phyloP scores from a whole-genome alignment of 179 eudicot species.

The Beta macrorhiza region DNA sequence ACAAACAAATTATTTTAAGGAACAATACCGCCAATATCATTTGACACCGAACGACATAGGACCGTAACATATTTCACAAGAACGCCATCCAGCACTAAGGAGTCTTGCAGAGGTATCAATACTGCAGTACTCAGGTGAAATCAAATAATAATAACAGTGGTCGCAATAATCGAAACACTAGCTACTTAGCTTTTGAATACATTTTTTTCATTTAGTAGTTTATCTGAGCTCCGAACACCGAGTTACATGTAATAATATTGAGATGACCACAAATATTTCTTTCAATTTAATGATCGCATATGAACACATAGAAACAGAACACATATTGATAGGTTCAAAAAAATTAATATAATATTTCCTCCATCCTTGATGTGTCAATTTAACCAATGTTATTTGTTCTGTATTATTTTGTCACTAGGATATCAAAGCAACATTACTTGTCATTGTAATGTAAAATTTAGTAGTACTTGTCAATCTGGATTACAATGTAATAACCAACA shows the following conservation, averaged over 20 bases:
- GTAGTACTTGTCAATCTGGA: not conserved
- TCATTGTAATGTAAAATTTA: not conserved
- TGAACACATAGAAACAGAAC: not conserved
- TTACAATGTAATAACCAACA: not conserved
- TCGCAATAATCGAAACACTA: not conserved
- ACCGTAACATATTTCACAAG: slow-evolving; percentile 2
- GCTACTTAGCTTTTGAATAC: not conserved
- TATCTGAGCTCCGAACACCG: not conserved
- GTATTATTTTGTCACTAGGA: not conserved
- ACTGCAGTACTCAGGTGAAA: not conserved
- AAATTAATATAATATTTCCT: not conserved
- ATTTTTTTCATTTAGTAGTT: not conserved
- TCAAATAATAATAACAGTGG: not conserved
- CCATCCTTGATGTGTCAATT: not conserved
- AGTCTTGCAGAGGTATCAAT: not conserved
- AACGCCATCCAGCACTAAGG: not conserved
- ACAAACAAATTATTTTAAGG: not conserved
- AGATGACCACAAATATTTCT: not conserved
- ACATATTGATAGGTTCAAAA: not conserved
- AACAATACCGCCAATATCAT: not conserved
- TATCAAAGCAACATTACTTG: not conserved
- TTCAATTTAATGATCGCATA: not conserved
- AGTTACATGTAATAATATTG: not conserved
- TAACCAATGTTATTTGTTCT: not conserved
- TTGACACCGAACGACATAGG: not conserved